Base-by-base conservation (phyloP, 306 rosid species). In the Vicia villosa region DNA sequence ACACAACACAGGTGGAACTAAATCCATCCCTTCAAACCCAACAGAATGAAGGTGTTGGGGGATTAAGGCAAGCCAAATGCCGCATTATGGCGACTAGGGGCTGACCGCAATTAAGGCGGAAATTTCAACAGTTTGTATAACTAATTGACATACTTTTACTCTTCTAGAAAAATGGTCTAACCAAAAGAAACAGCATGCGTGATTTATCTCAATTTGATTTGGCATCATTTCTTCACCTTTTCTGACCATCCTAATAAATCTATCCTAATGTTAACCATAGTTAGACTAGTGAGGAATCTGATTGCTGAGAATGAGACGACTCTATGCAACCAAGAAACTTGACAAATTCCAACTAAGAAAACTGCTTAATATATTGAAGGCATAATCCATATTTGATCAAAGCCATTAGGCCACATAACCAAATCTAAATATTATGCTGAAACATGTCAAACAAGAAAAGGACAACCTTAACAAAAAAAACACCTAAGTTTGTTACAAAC, bases 271-370 rank as follows among this genome's bases (percentile, higher is more conserved):
- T 36, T 32, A 47, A 56, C 57, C 73, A 63, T 34, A 10, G 61
- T 37, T 73, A 62, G 28, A 54, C 36, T 59, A 54, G 24, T 13
- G 17, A 73, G 60, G 57, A 54, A 72, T 68, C 20, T 55, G 21
- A 67, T 42, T 45, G 20, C 57, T 64, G 68, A 52, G 68, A 54
- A 24, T 57, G 62, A 54, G 64, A 45, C 28, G 40, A 52, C 46
- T 41, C 61, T 66, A 59, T 13, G 38, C 41, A 50, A 66, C 63
- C 47, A 57, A 14, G 26, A 72, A 72, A 61, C 40, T 57, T 47
- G 17, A 37, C 38, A 21, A 72, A 34, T 37, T 51, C 45, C 50
- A 73, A 60, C 14, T 50, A n/a, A 11, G 37, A 28, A 52, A 52
- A 63, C 43, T 16, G 28, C 8, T 51, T 43, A 21, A 40, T 12